Evolutionary conservation across 805 yeast species (phyloP).

Genomic region (Tetrapisispora pingtungensis): DNA sequence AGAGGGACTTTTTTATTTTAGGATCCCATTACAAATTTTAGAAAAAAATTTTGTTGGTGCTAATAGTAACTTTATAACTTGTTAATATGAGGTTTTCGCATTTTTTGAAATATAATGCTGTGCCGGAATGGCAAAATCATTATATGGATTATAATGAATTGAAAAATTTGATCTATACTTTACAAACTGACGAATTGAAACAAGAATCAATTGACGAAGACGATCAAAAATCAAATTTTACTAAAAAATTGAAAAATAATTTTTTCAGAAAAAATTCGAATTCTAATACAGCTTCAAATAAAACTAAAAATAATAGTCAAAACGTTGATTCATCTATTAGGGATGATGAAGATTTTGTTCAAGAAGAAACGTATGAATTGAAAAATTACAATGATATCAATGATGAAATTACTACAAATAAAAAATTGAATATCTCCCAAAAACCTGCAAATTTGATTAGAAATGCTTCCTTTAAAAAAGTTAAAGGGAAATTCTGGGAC

Average conservation of each 20-base stretch:
- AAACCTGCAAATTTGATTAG: slow-evolving; percentile 4
- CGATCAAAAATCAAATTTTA: neutral
- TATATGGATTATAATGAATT: slow-evolving; percentile 60
- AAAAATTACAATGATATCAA: slow-evolving; percentile 2
- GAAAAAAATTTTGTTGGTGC: too few species aligned
- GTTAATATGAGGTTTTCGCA: slow-evolving; percentile 64
- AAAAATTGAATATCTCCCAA: neutral
- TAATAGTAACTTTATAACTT: too few species aligned
- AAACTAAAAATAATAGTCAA: neutral
- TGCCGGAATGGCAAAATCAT: slow-evolving; percentile 83
- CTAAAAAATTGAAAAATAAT: slow-evolving; percentile 1
- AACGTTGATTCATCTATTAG: neutral
- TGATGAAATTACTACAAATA: neutral
- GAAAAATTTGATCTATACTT: slow-evolving; percentile 46
- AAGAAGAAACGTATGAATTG: slow-evolving; percentile 21
- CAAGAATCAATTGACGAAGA: slow-evolving; percentile 2
- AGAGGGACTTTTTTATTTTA: too few species aligned
- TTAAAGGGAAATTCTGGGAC: slow-evolving; percentile 12
- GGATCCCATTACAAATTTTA: too few species aligned
- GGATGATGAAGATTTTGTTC: neutral
- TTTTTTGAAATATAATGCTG: slow-evolving; percentile 53
- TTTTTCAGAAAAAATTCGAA: neutral
- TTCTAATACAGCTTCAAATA: neutral
- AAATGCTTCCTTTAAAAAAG: slow-evolving; percentile 8
- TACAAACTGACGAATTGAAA: slow-evolving; percentile 34